phyloP scores from a whole-genome alignment of 202 grass and related monocot genomes.

The Carex arenaria region DNA sequence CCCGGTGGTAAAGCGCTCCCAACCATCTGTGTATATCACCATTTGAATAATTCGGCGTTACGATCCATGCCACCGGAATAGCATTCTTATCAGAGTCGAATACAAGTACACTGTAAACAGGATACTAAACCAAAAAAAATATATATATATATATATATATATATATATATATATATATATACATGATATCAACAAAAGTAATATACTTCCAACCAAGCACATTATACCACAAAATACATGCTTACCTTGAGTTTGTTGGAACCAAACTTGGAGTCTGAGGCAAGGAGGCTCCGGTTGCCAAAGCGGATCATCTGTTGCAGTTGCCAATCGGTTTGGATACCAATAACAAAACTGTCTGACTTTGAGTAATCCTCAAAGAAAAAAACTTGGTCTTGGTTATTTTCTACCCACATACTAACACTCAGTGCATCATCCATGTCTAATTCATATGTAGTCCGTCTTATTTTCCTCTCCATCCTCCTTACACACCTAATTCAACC shows the following conservation, averaged over 20 bases:
- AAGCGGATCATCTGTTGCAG: slow-evolving; percentile 93
- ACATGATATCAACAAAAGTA: background rate
- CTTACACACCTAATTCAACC: slow-evolving; percentile 42
- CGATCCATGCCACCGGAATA: slow-evolving; percentile 83
- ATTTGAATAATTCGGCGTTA: slow-evolving; percentile 60
- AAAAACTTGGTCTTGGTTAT: slow-evolving; percentile 69
- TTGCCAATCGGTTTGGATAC: slow-evolving; percentile 96
- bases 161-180: background rate
- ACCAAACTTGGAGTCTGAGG: slow-evolving; percentile 86
- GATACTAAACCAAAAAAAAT: slow-evolving; percentile 54
- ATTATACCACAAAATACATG: slow-evolving; percentile 7
- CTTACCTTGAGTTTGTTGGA: slow-evolving; percentile 90
- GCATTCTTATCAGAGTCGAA: slow-evolving; percentile 78
- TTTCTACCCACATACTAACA: slow-evolving; percentile 72
- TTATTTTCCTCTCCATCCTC: slow-evolving; percentile 90
- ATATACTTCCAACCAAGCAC: slow-evolving; percentile 14
- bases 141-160: background rate
- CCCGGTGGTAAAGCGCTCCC: slow-evolving; percentile 83
- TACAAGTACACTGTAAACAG: slow-evolving; percentile 88
- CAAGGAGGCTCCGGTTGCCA: slow-evolving; percentile 68
- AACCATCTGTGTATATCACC: slow-evolving; percentile 81
- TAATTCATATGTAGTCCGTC: slow-evolving; percentile 64
- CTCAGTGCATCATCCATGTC: slow-evolving; percentile 68
- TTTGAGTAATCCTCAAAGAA: slow-evolving; percentile 82
- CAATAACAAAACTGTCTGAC: slow-evolving; percentile 63